A percentile compares a stretch with the other conserved stretches of the same genome.
phyloP scores from a whole-genome alignment of 495 filamentous ascomycete species.

The Achaetomiella virescens region DNA sequence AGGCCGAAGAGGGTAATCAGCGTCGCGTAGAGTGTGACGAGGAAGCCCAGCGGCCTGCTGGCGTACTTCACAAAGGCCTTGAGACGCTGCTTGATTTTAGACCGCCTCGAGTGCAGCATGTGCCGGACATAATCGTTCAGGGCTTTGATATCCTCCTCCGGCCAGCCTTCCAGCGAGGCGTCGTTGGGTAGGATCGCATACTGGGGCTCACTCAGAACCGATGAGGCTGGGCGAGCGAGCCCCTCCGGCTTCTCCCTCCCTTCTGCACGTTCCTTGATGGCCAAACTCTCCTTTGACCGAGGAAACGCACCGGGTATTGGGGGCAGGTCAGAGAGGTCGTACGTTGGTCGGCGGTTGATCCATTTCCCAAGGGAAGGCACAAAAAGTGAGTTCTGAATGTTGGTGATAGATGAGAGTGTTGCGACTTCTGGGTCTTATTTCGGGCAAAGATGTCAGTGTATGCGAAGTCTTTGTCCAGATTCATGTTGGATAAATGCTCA shows the following conservation, averaged over 20 bases:
- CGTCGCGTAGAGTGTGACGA: constrained; percentile 73
- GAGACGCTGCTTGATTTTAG: constrained; percentile 68
- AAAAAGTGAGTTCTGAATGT: constrained; percentile 75
- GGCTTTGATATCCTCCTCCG: constrained; percentile 58
- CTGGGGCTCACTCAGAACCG: constrained; percentile 36
- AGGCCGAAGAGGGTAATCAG: constrained; percentile 75
- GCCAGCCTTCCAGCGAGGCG: constrained; percentile 61
- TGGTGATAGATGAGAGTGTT: constrained; percentile 66
- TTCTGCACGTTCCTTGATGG: background rate
- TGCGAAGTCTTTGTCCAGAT: background rate
- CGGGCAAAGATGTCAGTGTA: background rate
- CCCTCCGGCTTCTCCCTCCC: constrained; percentile 7
- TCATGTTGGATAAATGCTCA: constrained; percentile 32
- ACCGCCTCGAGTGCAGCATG: constrained; percentile 70
- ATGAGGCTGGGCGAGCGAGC: constrained; percentile 36
- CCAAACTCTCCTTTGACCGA: constrained; percentile 16
- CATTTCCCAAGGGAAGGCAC: constrained; percentile 61
- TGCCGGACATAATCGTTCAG: constrained; percentile 78
- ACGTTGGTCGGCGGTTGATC: constrained; percentile 67
- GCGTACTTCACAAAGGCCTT: constrained; percentile 71
- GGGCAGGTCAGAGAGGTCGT: constrained; percentile 52
- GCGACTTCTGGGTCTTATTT: constrained; percentile 66
- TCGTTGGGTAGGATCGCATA: constrained; percentile 61
- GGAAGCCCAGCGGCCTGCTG: constrained; percentile 63
- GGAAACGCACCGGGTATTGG: constrained; percentile 22